Evolutionary conservation across 2,329 filamentous ascomycete species (phyloP).

Genomic region (Diplodia intermedia): DNA sequence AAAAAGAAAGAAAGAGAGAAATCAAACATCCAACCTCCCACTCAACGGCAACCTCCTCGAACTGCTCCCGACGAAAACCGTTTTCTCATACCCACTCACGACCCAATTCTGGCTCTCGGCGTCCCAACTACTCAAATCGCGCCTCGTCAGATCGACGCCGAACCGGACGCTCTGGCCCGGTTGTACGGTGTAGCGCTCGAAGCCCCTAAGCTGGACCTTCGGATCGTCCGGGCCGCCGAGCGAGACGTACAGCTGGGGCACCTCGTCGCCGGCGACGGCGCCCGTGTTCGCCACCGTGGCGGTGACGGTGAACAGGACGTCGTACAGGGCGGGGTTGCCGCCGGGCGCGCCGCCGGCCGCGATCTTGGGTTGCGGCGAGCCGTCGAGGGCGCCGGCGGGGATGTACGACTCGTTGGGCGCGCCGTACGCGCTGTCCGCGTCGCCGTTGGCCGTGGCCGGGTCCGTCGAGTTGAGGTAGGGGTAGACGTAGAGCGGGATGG

Average conservation of each 20-base stretch:
- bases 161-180: slow-evolving; percentile 74
- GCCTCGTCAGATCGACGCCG: slow-evolving; percentile 71
- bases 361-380: slow-evolving; percentile 61
- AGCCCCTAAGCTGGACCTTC: slow-evolving; percentile 73
- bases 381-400: slow-evolving; percentile 64
- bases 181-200: slow-evolving; percentile 72
- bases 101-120: slow-evolving; percentile 82
- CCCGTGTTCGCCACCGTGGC: slow-evolving; percentile 77
- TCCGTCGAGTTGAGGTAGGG: slow-evolving; percentile 72
- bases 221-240: slow-evolving; percentile 80
- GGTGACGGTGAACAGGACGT: slow-evolving; percentile 71
- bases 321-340: slow-evolving; percentile 70
- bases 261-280: slow-evolving; percentile 67
- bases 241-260: slow-evolving; percentile 77
- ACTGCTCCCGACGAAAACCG: slow-evolving; percentile 65
- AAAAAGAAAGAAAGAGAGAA: no score
- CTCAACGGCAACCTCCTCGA: slow-evolving; percentile 64
- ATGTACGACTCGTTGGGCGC: slow-evolving; percentile 62
- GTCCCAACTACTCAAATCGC: slow-evolving; percentile 91
- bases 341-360: slow-evolving; percentile 70
- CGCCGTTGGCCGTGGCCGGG: slow-evolving; percentile 60
- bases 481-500: slow-evolving; percentile 68
- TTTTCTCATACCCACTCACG: slow-evolving; percentile 63
- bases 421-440: slow-evolving; percentile 66
- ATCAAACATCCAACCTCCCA: slow-evolving; percentile 37